These are phyloP conservation scores for Curvularia spicifera DNA, from an alignment of 2,329 filamentous ascomycete species.

Conservation along the genomic window DNA sequence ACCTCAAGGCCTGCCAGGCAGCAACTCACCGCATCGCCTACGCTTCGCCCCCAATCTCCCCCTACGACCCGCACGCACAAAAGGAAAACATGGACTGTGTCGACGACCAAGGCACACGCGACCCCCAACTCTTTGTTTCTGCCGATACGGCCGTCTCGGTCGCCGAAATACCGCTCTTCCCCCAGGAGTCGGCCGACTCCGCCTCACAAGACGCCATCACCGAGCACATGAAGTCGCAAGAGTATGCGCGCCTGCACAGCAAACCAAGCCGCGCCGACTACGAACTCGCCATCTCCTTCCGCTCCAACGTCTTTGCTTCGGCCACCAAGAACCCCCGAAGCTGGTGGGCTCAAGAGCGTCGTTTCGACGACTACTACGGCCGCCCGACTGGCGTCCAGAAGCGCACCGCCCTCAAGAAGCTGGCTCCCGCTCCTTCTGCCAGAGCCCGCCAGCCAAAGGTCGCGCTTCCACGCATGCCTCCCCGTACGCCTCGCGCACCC, in stretches of 20 bases:
- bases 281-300: conserved; percentile 42
- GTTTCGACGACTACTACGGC: conserved; percentile 57
- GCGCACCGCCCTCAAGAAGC: conserved; percentile 44
- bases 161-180: conserved; percentile 46
- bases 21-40: conserved; percentile 40
- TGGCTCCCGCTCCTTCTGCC: conserved; percentile 47
- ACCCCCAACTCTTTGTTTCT: conserved; percentile 47
- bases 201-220: conserved; percentile 38
- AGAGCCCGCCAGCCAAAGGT: conserved; percentile 43
- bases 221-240: conserved; percentile 44
- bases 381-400: conserved; percentile 53
- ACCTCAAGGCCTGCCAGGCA: conserved; percentile 28
- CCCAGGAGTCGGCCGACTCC: conserved; percentile 36
- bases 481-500: conserved; percentile 42
- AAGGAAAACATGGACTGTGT: conserved; percentile 46
- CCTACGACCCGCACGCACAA: conserved; percentile 44
- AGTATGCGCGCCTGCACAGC: conserved; percentile 38
- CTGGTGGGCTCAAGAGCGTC: conserved; percentile 54
- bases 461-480: conserved; percentile 40
- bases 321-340: conserved; percentile 52
- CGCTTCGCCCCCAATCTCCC: conserved; percentile 51
- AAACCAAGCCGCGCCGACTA: conserved; percentile 49
- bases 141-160: conserved; percentile 37
- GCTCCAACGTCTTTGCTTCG: conserved; percentile 41
- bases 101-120: conserved; percentile 39